These are phyloP conservation scores for Nitzschia putrida DNA, from an alignment of 108 stramenopile genomes.

Conservation along the genomic window DNA sequence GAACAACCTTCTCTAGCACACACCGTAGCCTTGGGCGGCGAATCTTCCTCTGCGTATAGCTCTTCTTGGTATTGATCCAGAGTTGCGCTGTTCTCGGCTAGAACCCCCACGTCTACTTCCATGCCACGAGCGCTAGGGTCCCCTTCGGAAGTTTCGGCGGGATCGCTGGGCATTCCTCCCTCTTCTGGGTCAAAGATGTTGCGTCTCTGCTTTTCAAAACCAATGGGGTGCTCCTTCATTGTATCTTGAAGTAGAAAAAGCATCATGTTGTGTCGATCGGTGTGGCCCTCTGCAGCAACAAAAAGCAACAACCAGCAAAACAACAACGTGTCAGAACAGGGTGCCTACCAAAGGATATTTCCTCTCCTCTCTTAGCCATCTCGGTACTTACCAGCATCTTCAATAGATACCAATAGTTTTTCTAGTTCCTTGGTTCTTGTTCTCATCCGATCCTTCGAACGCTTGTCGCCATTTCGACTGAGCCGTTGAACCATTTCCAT, in stretches of 20 bases:
- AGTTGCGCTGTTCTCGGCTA: neutral
- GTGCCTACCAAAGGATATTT: conserved; percentile 4
- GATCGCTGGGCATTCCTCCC: conserved; percentile 22
- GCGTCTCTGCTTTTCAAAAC: conserved; percentile 59
- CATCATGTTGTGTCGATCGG: conserved; percentile 87
- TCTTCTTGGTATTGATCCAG: neutral
- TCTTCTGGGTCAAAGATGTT: conserved; percentile 88
- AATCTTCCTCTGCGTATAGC: neutral
- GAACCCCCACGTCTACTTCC: no score
- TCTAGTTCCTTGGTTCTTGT: conserved; percentile 74
- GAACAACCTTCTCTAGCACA: conserved; percentile 61
- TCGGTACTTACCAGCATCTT: conserved; percentile 72
- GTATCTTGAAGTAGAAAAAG: conserved; percentile 79
- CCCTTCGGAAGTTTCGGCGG: neutral
- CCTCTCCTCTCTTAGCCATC: neutral
- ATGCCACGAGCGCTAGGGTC: no score
- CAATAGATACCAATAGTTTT: conserved; percentile 61
- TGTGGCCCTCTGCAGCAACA: conserved; percentile 54
- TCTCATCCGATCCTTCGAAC: conserved; percentile 64
- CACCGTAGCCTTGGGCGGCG: neutral
- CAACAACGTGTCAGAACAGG: neutral
- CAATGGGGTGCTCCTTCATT: conserved; percentile 55
- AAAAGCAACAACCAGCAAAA: no score
- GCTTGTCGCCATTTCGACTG: conserved; percentile 31
- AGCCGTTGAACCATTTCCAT: conserved; percentile 60